Evolutionary conservation across 257 asterid genomes (phyloP).

Genomic region (Solanum okadae): DNA sequence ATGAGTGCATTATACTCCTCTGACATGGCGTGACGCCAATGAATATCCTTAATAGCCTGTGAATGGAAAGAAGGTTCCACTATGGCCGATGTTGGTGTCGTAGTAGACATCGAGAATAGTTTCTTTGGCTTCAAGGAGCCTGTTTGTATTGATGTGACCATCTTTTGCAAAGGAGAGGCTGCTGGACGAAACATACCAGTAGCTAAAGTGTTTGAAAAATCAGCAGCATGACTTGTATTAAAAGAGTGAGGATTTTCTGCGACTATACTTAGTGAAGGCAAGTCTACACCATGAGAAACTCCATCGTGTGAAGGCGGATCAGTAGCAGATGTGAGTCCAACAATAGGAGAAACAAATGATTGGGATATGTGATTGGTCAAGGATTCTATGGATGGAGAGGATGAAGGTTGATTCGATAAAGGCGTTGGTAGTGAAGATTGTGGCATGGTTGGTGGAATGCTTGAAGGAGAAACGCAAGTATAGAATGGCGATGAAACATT

Average conservation of each 20-base stretch:
- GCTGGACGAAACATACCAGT: too few relatives aligned
- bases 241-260: not conserved
- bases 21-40: not conserved
- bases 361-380: not conserved
- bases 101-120: not conserved
- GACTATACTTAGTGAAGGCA: not conserved
- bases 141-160: not conserved
- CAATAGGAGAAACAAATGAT: not conserved
- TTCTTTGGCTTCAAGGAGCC: not conserved
- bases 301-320: not conserved
- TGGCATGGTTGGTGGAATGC: not conserved
- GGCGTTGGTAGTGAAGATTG: not conserved
- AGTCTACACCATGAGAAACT: not conserved
- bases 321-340: not conserved
- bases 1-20: not conserved
- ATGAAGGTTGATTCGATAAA: not conserved
- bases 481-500: not conserved
- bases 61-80: not conserved
- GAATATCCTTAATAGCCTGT: not conserved
- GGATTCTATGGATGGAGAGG: not conserved
- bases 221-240: too few relatives aligned
- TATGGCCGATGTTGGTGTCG: not conserved
- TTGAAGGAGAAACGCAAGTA: not conserved
- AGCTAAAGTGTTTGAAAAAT: too few relatives aligned
- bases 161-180: not conserved